A percentile compares a stretch with the other conserved stretches of the same genome.
Evolutionary conservation across 805 yeast species (phyloP).

Genomic region (Teunomyces kruisii): DNA sequence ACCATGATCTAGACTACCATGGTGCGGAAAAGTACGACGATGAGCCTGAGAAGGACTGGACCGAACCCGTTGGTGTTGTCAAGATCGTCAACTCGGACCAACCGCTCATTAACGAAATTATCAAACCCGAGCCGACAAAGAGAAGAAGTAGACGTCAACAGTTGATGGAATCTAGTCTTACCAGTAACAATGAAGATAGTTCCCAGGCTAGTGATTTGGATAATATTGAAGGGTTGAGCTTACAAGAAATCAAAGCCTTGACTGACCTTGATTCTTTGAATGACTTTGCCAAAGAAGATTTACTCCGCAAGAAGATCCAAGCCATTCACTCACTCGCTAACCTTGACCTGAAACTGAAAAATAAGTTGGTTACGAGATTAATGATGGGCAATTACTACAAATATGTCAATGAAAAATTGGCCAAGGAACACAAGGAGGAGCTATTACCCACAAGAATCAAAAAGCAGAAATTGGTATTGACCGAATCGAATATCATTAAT

Average conservation of each 20-base stretch:
- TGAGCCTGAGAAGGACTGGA: constrained; percentile 19
- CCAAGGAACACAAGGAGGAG: constrained; percentile 6
- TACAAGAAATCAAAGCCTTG: constrained; percentile 33
- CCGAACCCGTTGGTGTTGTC: constrained; percentile 58
- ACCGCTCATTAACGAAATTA: constrained; percentile 53
- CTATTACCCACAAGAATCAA: constrained; percentile 9
- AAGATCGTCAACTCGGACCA: constrained; percentile 46
- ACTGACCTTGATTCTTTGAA: constrained; percentile 36
- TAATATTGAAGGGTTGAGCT: constrained; percentile 34
- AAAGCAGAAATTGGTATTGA: constrained; percentile 17
- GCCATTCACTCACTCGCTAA: constrained; percentile 39
- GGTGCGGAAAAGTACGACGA: constrained; percentile 7
- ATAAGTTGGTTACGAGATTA: constrained; percentile 55
- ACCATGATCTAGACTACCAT: constrained; percentile 16
- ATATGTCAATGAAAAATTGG: constrained; percentile 35
- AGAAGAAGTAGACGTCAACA: constrained; percentile 4
- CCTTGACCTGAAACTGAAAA: constrained; percentile 43
- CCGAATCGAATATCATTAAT: constrained; percentile 4
- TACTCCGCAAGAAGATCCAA: constrained; percentile 50
- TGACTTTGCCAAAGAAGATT: constrained; percentile 38
- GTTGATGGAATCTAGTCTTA: not conserved
- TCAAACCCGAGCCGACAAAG: constrained; percentile 39
- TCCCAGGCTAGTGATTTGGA: constrained; percentile 28
- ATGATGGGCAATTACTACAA: constrained; percentile 70
- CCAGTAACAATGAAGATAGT: constrained; percentile 8